Percentiles rank a stretch among this genome's conserved stretches.
Conservation (phyloP, 768 basidiomycete species). For the Podaxis sp. region DNA sequence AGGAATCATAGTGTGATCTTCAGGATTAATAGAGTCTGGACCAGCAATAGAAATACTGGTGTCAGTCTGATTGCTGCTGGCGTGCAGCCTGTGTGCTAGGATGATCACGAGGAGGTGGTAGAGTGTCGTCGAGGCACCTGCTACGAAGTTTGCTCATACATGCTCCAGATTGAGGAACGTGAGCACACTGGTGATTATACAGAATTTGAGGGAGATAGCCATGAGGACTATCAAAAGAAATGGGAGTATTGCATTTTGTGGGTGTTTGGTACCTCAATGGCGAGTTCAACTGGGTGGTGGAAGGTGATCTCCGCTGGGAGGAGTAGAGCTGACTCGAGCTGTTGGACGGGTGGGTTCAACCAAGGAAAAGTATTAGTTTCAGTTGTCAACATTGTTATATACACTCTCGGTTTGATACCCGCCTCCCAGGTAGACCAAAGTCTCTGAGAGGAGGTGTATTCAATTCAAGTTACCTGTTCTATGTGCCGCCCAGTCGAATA, state of each 20-base stretch:
- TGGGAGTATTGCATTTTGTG: constrained; percentile 6
- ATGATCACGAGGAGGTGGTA: constrained; percentile 16
- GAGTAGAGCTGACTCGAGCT: not conserved
- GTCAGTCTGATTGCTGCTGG: not conserved
- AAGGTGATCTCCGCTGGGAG: not conserved
- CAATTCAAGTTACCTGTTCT: no score
- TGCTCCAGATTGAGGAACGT: constrained; percentile 11
- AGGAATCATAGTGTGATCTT: not conserved
- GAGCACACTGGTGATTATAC: constrained; percentile 18
- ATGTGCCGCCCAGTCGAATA: no score
- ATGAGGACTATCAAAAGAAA: constrained; percentile 14
- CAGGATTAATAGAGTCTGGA: not conserved
- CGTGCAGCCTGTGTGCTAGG: constrained; percentile 1
- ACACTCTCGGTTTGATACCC: no score
- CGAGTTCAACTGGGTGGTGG: not conserved
- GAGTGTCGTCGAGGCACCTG: constrained; percentile 18
- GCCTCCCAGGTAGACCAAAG: no score
- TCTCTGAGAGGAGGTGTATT: no score
- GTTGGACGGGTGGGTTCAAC: not conserved
- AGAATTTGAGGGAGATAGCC: constrained; percentile 15
- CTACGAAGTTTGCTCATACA: constrained; percentile 20
- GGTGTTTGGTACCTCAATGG: not conserved
- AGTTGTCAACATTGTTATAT: no score
- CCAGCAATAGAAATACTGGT: not conserved
- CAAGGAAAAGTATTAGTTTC: not conserved